Base-by-base conservation (phyloP, 805 yeast genomes). In the Starmera pachycereana region DNA sequence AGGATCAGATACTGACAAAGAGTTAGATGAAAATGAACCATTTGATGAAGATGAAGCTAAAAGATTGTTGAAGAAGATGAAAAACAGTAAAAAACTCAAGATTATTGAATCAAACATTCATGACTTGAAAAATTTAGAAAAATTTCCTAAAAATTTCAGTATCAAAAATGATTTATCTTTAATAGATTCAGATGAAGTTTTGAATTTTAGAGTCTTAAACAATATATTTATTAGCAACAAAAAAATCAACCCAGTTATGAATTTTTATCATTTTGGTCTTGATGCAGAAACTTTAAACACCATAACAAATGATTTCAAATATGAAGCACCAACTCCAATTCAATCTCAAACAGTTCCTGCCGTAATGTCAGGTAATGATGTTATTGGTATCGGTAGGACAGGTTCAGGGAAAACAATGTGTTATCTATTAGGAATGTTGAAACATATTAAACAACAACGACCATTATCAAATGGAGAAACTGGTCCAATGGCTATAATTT, bases 371-470 rank as follows among this genome's bases (percentile, higher is more conserved):
- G 97, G 97, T 1, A 61, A 82, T 37, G 97, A 92, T 61, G 75
- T 90, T 8, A 81, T 92, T 36, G 97, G 96, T 6, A 81, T 92
- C 16, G 97, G 98, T 0, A 87, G 88, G 47, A 92, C 98, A 0
- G 98, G 98, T 0, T 85, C 96, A 1, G 98, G 98, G 4, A 92
- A 92, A 56, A 92, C 98, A 0, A 69, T 90, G 49, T 83, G 96
- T 1, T 92, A 85, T 60, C 64, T 88, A 8, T 56, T 92, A 7
- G 97, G 98, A 0, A 60, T 92, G 62, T 66, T 90, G 39, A 69
- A 96, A 38, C 97, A 90, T 45, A 76, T 92, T 9, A 72, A 76
- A 42, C 89, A 85, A 35, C 95, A 87, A 52, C 62, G 73, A 3
- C 75, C 74, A 0, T 44, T 76, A 10, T 44, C 57, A 1, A 49